Evolutionary conservation across 768 basidiomycete genomes (phyloP).

Genomic region (Phylloporus rhodoxanthus): DNA sequence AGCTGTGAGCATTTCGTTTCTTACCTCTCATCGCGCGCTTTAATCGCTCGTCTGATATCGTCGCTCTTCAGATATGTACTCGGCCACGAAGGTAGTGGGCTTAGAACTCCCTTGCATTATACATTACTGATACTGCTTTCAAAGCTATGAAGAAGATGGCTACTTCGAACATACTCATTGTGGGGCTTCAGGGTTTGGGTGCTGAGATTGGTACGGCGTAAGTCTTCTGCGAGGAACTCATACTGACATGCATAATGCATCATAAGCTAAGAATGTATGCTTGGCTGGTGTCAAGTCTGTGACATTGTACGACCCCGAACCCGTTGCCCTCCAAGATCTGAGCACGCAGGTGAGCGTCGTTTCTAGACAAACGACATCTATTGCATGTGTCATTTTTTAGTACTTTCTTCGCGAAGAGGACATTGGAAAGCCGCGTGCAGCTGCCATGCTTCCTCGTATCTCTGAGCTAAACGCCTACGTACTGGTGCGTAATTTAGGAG

Average conservation of each 20-base stretch:
- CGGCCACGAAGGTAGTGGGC: conserved; percentile 78
- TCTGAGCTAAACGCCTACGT: conserved; percentile 96
- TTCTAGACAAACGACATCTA: not conserved
- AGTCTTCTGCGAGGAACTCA: conserved; percentile 1
- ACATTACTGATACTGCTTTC: conserved; percentile 14
- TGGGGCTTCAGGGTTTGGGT: conserved; percentile 88
- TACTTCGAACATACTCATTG: conserved; percentile 86
- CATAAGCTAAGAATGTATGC: conserved; percentile 80
- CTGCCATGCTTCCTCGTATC: conserved; percentile 79
- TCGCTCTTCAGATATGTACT: conserved; percentile 70
- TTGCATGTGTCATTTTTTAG: conserved; percentile 37
- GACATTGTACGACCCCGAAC: conserved; percentile 90
- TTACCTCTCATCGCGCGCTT: conserved; percentile 9
- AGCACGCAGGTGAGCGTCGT: conserved; percentile 71
- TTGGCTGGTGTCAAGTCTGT: conserved; percentile 98
- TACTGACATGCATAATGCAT: conserved; percentile 9
- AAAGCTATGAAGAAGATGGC: conserved; percentile 99
- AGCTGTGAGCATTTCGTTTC: conserved; percentile 57
- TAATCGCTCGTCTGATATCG: conserved; percentile 17
- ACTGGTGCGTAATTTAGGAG: conserved; percentile 83
- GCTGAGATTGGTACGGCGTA: conserved; percentile 78
- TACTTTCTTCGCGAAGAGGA: conserved; percentile 91
- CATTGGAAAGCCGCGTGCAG: conserved; percentile 81
- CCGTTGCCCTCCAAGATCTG: conserved; percentile 81
- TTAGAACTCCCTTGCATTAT: not conserved